Evolutionary conservation across 257 asterid genomes (phyloP), one percentile per base, ranked within the genome.

Genomic region (Plectranthus barbatus): DNA sequence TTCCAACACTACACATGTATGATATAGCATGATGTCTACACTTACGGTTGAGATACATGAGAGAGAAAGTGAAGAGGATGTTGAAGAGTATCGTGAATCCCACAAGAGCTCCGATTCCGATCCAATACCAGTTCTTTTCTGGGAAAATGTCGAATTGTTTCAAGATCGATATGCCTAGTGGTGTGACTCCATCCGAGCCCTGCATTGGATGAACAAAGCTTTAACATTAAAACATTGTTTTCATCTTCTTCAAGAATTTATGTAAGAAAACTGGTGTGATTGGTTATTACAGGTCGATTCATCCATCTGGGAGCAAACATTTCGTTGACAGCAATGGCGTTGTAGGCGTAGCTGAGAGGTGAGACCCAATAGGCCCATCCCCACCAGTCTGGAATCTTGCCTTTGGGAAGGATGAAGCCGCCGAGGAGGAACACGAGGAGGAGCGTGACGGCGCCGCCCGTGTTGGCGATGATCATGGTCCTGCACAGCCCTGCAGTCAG

Each of bases 41-140:
- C 92, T 86, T 79, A 86, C 95, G 84, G 55, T 74, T 77, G 15
- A 84, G 86, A 76, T 77, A 86, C 88, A 69, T 86, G 60, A 86
- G 87, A 6, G 92, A 47, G 6, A 80, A 40, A 4, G 95, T 84
- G 79, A 78, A 86, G 9, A 82, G 78, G 33, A 80, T 47, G 54
- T 86, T 86, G 69, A 86, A 84, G 71, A 82, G 84, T 51, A 84
- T 17, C 0, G 83, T 75, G 72, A 82, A 86, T 23, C 87, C 95
- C 6, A 74, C 34, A 15, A 84, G 80, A n/a, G 80, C 95, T 3
- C 69, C 83, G 1, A 78, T 67, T 13, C 90, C 87, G 7, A 80
- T 80, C 90, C 95, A 86, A 41, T 76, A 82, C 88, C 94, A 86
- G 46, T 78, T 67, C 50, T 54, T 72, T 4, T 81, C 72, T 0